Percentiles rank a stretch among this genome's conserved stretches.
phyloP scores from a whole-genome alignment of 1,284 basidiomycete genomes.

The Flammula alnicola region DNA sequence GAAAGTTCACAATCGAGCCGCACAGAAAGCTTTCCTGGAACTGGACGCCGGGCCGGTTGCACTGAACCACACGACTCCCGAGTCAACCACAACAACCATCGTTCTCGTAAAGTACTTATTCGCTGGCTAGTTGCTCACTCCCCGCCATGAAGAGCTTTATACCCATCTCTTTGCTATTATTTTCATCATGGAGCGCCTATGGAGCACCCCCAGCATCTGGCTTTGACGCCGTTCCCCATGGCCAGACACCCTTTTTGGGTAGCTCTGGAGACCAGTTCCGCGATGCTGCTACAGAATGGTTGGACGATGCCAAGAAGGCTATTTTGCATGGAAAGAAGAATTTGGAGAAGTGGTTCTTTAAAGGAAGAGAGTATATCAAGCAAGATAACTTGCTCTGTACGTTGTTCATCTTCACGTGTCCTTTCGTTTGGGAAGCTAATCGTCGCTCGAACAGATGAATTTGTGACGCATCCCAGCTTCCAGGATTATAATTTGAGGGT shows the following conservation, averaged over 20 bases:
- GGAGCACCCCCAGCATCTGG: slow-evolving; percentile 12
- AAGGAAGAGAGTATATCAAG: slow-evolving; percentile 69
- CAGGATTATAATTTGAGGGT: slow-evolving; percentile 73
- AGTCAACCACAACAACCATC: not conserved
- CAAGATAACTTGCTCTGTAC: slow-evolving; percentile 66
- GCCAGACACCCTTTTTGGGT: slow-evolving; percentile 19
- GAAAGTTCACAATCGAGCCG: no score
- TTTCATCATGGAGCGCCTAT: slow-evolving; percentile 4
- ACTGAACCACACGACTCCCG: not conserved
- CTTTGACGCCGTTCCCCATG: slow-evolving; percentile 15
- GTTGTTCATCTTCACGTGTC: slow-evolving; percentile 8
- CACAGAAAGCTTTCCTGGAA: no score
- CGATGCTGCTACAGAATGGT: slow-evolving; percentile 34
- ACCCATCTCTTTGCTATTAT: slow-evolving; percentile 10
- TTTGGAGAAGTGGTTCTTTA: slow-evolving; percentile 55
- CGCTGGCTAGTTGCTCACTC: not conserved
- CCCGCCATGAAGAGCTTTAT: slow-evolving; percentile 12
- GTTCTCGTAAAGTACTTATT: not conserved
- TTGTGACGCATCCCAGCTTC: slow-evolving; percentile 76
- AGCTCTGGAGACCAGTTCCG: slow-evolving; percentile 22
- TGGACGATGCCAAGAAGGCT: slow-evolving; percentile 46
- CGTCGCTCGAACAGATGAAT: slow-evolving; percentile 57
- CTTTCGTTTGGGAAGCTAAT: slow-evolving; percentile 6
- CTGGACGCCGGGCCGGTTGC: no score
- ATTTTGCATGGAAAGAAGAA: slow-evolving; percentile 51